Evolutionary conservation across 129 eudicot species (phyloP).

Genomic region (Logfia minima): DNA sequence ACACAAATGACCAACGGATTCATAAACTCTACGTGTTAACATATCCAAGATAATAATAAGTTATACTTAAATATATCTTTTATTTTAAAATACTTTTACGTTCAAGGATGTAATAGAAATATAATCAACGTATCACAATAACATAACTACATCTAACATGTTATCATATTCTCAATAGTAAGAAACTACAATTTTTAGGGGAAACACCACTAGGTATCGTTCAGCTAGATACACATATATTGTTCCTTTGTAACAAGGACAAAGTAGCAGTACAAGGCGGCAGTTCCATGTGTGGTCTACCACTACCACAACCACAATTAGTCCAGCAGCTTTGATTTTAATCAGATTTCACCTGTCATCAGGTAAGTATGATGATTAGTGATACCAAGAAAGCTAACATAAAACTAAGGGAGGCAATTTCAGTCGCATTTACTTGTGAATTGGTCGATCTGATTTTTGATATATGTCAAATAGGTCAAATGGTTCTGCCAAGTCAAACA

Average conservation of each 20-base stretch:
- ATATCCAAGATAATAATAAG: too few relatives aligned
- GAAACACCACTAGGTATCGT: not conserved
- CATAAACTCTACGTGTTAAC: too few relatives aligned
- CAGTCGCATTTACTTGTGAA: not conserved
- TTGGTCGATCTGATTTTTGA: not conserved
- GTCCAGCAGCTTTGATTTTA: conserved; percentile 27
- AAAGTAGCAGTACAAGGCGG: not conserved
- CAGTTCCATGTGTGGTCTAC: conserved; percentile 3
- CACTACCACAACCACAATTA: not conserved
- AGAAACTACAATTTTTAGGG: not conserved
- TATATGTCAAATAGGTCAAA: not conserved
- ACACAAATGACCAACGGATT: too few relatives aligned
- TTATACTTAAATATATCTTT: too few relatives aligned
- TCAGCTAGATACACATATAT: not conserved
- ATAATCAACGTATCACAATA: too few relatives aligned
- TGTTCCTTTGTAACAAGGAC: conserved; percentile 19
- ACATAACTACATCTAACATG: not conserved
- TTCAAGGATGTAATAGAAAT: too few relatives aligned
- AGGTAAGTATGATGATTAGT: not conserved
- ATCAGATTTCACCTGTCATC: conserved; percentile 42
- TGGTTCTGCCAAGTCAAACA: not conserved
- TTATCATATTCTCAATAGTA: not conserved
- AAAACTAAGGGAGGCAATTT: not conserved
- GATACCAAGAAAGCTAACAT: not conserved
- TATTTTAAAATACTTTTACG: too few relatives aligned